Percentiles rank a stretch among this genome's conserved stretches.
Conservation (phyloP, 352 stramenopile genomes). For the Pythium sp. region DNA sequence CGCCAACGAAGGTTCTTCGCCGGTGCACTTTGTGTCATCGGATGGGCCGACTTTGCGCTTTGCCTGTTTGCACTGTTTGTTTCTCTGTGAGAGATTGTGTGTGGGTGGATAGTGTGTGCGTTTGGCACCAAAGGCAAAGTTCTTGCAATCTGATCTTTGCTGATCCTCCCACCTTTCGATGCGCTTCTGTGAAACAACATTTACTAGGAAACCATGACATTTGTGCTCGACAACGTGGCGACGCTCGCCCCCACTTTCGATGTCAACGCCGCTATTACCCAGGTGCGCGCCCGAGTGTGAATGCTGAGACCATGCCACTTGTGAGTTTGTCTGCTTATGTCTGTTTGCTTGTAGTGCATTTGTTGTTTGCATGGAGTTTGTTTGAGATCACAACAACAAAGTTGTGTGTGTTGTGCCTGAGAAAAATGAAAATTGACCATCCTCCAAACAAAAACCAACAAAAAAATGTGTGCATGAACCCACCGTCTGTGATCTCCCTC, state of each 20-base stretch:
- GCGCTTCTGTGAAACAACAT: constrained; percentile 1
- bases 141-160: not conserved
- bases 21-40: not conserved
- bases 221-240: constrained; percentile 14
- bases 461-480: not conserved
- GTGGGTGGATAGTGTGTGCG: not conserved
- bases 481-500: constrained; percentile 1
- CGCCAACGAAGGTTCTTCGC: not conserved
- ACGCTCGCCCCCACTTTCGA: constrained; percentile 8
- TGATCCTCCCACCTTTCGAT: not conserved
- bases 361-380: not conserved
- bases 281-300: not conserved
- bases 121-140: not conserved
- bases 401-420: not conserved
- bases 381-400: not conserved
- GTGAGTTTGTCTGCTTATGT: not conserved
- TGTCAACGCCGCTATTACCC: constrained; percentile 1
- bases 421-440: constrained; percentile 1
- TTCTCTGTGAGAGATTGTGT: too few relatives aligned
- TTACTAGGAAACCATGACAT: constrained; percentile 8
- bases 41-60: not conserved
- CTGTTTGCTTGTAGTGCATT: not conserved
- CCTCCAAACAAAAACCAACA: not conserved
- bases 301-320: constrained; percentile 2
- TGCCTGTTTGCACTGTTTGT: not conserved